These are phyloP conservation scores for Fusarium sp. DNA, from an alignment of 2,329 filamentous ascomycete genomes.

Conservation along the genomic window DNA sequence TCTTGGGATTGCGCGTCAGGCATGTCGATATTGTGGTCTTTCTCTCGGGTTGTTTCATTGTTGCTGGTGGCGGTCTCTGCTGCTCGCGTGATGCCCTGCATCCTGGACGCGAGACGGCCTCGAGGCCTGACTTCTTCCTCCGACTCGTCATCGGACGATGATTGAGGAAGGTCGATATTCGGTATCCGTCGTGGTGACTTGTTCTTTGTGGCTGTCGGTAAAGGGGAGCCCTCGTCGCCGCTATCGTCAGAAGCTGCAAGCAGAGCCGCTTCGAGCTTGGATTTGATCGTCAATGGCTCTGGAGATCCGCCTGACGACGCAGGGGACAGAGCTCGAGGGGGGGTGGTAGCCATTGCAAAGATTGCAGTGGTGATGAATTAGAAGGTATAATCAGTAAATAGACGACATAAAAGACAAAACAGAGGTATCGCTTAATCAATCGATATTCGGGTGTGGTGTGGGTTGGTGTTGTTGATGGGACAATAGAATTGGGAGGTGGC, in stretches of 20 bases:
- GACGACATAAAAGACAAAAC: not conserved
- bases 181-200: slow-evolving; percentile 29
- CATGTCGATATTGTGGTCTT: slow-evolving; percentile 49
- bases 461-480: slow-evolving; percentile 8
- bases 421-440: slow-evolving; percentile 10
- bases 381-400: not conserved
- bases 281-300: slow-evolving; percentile 65
- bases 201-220: slow-evolving; percentile 26
- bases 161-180: slow-evolving; percentile 22
- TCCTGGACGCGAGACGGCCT: slow-evolving; percentile 76
- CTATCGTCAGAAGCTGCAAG: slow-evolving; percentile 66
- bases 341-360: slow-evolving; percentile 61
- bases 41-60: slow-evolving; percentile 56
- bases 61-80: slow-evolving; percentile 9
- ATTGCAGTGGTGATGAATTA: slow-evolving; percentile 13
- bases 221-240: slow-evolving; percentile 60
- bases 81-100: slow-evolving; percentile 62
- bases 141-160: slow-evolving; percentile 61
- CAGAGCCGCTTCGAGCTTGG: slow-evolving; percentile 68
- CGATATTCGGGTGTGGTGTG: not conserved
- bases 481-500: slow-evolving; percentile 20
- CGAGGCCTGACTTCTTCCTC: slow-evolving; percentile 65
- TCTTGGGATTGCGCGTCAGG: slow-evolving; percentile 57
- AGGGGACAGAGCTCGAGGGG: slow-evolving; percentile 63
- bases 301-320: slow-evolving; percentile 59